Conservation (phyloP, 768 basidiomycete genomes). For the Boletus edulis region DNA sequence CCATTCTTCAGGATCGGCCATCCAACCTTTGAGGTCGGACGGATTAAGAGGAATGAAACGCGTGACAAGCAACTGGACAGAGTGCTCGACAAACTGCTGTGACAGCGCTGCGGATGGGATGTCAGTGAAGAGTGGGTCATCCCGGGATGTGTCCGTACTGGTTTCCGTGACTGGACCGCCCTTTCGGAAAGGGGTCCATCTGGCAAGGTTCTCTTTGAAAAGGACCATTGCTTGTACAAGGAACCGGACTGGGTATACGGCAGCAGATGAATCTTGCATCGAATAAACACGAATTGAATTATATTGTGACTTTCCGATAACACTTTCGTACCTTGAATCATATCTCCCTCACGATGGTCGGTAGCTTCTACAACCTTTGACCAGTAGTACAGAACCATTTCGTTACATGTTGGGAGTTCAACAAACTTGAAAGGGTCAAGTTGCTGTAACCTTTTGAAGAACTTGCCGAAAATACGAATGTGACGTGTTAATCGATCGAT, state of each 20-base stretch:
- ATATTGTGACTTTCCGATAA: background rate
- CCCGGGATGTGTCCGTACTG: constrained; percentile 37
- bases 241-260: constrained; percentile 73
- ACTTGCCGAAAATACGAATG: constrained; percentile 71
- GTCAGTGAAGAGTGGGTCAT: constrained; percentile 8
- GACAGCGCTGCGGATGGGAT: constrained; percentile 48
- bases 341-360: constrained; percentile 41
- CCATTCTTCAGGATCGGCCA: constrained; percentile 93
- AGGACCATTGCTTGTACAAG: constrained; percentile 83
- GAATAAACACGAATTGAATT: background rate
- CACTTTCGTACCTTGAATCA: constrained; percentile 51
- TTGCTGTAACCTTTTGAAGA: constrained; percentile 74
- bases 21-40: constrained; percentile 79
- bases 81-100: constrained; percentile 68
- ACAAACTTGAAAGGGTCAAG: constrained; percentile 58
- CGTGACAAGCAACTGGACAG: constrained; percentile 73
- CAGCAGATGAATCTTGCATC: constrained; percentile 54
- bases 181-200: constrained; percentile 68
- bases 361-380: constrained; percentile 74
- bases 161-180: constrained; percentile 59
- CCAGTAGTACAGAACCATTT: constrained; percentile 81
- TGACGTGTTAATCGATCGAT: constrained; percentile 65
- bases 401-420: constrained; percentile 56
- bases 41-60: constrained; percentile 84
- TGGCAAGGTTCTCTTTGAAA: constrained; percentile 78